phyloP scores from a whole-genome alignment of 768 basidiomycete species.

The Kwoniella heveanensis region DNA sequence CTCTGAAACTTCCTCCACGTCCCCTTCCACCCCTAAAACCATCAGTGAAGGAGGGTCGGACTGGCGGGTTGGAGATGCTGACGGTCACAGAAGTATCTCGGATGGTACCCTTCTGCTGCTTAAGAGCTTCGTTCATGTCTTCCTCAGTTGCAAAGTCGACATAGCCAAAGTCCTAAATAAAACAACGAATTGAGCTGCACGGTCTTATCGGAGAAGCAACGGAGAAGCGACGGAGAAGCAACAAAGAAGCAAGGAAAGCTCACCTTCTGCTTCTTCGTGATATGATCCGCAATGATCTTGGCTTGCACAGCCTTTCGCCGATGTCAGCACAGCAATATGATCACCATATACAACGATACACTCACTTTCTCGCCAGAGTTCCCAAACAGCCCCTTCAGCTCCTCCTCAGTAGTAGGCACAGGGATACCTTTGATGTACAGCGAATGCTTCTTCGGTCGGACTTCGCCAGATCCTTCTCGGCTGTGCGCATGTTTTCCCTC shows the following conservation, averaged over 20 bases:
- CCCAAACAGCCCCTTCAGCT: slow-evolving; percentile 37
- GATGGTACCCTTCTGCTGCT: slow-evolving; percentile 65
- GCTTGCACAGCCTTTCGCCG: slow-evolving; percentile 57
- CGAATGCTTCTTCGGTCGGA: slow-evolving; percentile 34
- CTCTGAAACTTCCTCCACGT: slow-evolving; percentile 22
- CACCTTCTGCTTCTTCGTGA: slow-evolving; percentile 42
- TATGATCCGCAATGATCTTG: slow-evolving; percentile 44
- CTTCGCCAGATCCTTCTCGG: slow-evolving; percentile 15
- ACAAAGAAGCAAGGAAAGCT: slow-evolving; percentile 1
- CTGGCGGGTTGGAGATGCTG: slow-evolving; percentile 49
- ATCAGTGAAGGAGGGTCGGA: slow-evolving; percentile 11
- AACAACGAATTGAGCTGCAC: too few species aligned
- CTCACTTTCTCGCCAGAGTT: slow-evolving; percentile 36
- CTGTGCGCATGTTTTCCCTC: slow-evolving; percentile 17
- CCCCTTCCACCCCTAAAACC: slow-evolving; percentile 27
- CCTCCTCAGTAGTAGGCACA: slow-evolving; percentile 37
- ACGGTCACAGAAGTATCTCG: slow-evolving; percentile 41
- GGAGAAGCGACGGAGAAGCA: background rate
- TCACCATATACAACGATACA: background rate
- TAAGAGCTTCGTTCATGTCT: slow-evolving; percentile 75
- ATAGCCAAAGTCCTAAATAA: slow-evolving; percentile 72
- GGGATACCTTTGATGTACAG: slow-evolving; percentile 49
- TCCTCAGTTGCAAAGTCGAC: slow-evolving; percentile 90
- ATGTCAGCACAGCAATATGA: background rate
- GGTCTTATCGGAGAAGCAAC: too few species aligned